Evolutionary conservation across 495 filamentous ascomycete species (phyloP), one percentile per base, ranked within the genome.

Genomic region (Annulohypoxylon maeteangense): DNA sequence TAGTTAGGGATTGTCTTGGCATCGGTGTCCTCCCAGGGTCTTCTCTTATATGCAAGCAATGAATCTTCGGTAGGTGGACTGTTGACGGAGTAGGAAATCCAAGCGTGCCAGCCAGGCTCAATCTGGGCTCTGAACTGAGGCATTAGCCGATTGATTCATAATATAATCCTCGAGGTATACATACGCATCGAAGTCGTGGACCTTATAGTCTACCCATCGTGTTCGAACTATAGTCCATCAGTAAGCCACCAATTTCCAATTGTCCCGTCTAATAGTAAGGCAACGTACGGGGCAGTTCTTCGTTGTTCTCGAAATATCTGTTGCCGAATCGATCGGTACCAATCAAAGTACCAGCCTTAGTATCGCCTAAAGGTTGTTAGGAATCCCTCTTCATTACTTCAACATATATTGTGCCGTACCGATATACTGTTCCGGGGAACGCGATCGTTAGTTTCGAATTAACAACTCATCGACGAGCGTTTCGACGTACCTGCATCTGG

Each of bases 51-150:
- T 76, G 90, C 86, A 27, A 94, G 70, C 68, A 94, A 72, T 34
- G 90, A 85, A 79, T 99, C 95, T 71, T 88, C 77, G 22, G 83
- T 86, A 4, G 95, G 95, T 23, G 94, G 91, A 78, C 93, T 90
- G 80, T 98, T 94, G 62, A 96, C 90, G 81, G 91, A 81, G 81
- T 99, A 98, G 48, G 92, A 91, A 74, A 98, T 93, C 95, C 95
- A 99, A 22, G 93, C 92, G 80, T 98, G 95, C 94, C 95, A 99
- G 83, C 94, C 92, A 18, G 96, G 96, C 81, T 99, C 96, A 77
- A 98, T 90, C 47, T 98, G 94, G 63, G 88, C 82, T 29, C 89
- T 92, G 36, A 16, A 44, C 8, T 25, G 45, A 29, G 40, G 54
- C 0, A 59, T 75, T 74, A 70, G 75, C 18, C 10, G 16, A 45